phyloP scores from a whole-genome alignment of 2,329 filamentous ascomycete species.

The Exserohilum turcica region DNA sequence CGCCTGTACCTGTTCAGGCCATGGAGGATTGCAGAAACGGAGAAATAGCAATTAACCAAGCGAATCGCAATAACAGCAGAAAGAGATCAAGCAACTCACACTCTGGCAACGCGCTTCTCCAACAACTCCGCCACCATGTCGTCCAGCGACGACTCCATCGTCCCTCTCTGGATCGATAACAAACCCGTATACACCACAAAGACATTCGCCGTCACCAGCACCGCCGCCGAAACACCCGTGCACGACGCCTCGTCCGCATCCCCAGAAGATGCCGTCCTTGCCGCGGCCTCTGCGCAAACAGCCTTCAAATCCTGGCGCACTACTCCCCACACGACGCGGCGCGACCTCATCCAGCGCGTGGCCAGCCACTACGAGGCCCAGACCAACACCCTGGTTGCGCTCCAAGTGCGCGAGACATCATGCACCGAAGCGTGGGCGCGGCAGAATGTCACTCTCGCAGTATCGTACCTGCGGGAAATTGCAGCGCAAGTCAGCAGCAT shows the following conservation, averaged over 20 bases:
- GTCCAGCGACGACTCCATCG: conserved; percentile 5
- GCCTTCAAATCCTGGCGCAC: conserved; percentile 72
- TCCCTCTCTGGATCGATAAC: conserved; percentile 55
- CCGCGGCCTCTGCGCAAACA: conserved; percentile 62
- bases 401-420: conserved; percentile 63
- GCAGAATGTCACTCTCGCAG: conserved; percentile 44
- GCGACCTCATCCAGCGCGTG: conserved; percentile 70
- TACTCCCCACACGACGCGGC: conserved; percentile 63
- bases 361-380: conserved; percentile 66
- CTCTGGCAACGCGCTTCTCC: not conserved
- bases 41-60: not conserved
- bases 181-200: conserved; percentile 37
- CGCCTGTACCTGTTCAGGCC: too few relatives aligned
- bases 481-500: conserved; percentile 40
- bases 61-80: not conserved
- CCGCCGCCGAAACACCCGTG: conserved; percentile 56
- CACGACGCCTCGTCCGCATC: conserved; percentile 62
- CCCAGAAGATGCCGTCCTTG: conserved; percentile 58
- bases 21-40: too few relatives aligned
- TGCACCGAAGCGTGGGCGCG: conserved; percentile 46
- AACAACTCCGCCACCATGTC: not conserved
- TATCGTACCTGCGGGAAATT: conserved; percentile 55
- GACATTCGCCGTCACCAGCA: conserved; percentile 62
- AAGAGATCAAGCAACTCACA: not conserved
- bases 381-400: conserved; percentile 62